Evolutionary conservation across 345 rosid species (phyloP).

Genomic region (Salix dunnii): DNA sequence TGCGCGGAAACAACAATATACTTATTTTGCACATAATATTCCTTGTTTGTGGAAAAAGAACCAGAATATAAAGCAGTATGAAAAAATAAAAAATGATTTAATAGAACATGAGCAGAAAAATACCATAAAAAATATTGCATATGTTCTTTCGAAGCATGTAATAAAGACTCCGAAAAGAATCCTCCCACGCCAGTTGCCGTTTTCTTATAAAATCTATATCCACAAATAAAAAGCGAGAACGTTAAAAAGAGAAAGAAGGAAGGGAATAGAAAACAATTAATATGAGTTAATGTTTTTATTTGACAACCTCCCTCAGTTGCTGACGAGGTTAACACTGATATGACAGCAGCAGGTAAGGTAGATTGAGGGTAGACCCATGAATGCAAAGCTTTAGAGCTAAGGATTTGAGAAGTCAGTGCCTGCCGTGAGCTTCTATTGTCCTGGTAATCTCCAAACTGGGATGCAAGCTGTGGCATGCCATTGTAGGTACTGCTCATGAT

Average conservation of each 20-base stretch:
- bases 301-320: slow-evolving; percentile 65
- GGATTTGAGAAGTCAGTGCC: slow-evolving; percentile 36
- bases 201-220: slow-evolving; percentile 65
- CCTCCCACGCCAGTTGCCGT: slow-evolving; percentile 75
- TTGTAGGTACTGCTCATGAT: slow-evolving; percentile 43
- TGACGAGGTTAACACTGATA: slow-evolving; percentile 55
- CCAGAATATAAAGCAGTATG: slow-evolving; percentile 3
- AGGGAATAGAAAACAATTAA: not conserved
- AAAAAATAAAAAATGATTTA: not conserved
- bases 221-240: slow-evolving; percentile 34
- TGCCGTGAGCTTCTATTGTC: slow-evolving; percentile 32
- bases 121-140: slow-evolving; percentile 84
- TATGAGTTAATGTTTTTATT: not conserved
- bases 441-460: slow-evolving; percentile 28
- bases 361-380: slow-evolving; percentile 97
- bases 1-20: not conserved
- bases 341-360: slow-evolving; percentile 64
- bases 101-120: not conserved
- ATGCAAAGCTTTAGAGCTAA: slow-evolving; percentile 52
- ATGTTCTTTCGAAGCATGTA: slow-evolving; percentile 69
- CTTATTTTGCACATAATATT: not conserved
- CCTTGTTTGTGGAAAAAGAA: not conserved
- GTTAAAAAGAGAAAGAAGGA: slow-evolving; percentile 11
- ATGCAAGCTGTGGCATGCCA: slow-evolving; percentile 40
- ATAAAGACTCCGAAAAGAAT: slow-evolving; percentile 83